Percentiles rank a stretch among this genome's conserved stretches.
Evolutionary conservation across 2,329 filamentous ascomycete genomes (phyloP).

Genomic region (Talaromyces sp.): DNA sequence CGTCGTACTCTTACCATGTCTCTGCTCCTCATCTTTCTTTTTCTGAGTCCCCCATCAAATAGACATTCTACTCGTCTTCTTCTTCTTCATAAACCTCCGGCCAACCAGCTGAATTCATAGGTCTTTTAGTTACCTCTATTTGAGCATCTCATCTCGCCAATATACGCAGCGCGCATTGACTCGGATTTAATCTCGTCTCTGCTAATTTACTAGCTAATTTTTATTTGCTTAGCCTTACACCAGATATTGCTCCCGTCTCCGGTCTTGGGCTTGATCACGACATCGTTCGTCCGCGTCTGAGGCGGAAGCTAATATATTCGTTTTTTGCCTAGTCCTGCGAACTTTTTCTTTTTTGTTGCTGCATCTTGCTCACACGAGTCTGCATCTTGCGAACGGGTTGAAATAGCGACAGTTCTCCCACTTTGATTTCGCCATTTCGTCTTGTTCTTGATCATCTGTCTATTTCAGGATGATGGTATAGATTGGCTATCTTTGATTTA

Average conservation of each 20-base stretch:
- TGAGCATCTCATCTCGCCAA: neutral
- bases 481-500: neutral
- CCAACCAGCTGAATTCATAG: neutral
- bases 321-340: neutral
- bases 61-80: neutral
- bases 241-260: neutral
- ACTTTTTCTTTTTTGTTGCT: neutral
- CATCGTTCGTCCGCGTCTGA: slow-evolving; percentile 14
- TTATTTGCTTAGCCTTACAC: neutral
- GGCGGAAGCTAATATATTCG: slow-evolving; percentile 6
- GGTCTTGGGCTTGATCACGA: slow-evolving; percentile 17
- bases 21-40: neutral
- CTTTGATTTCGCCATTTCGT: neutral
- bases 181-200: neutral
- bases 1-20: neutral
- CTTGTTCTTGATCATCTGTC: neutral
- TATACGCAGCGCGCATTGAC: neutral
- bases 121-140: neutral
- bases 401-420: slow-evolving; percentile 11
- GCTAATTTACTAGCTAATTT: neutral
- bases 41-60: no score
- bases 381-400: neutral
- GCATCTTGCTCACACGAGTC: neutral
- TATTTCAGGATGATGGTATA: neutral
- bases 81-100: neutral